Evolutionary conservation across 2,329 filamentous ascomycete genomes (phyloP).

Genomic region (Stagonosporopsis tanaceti): DNA sequence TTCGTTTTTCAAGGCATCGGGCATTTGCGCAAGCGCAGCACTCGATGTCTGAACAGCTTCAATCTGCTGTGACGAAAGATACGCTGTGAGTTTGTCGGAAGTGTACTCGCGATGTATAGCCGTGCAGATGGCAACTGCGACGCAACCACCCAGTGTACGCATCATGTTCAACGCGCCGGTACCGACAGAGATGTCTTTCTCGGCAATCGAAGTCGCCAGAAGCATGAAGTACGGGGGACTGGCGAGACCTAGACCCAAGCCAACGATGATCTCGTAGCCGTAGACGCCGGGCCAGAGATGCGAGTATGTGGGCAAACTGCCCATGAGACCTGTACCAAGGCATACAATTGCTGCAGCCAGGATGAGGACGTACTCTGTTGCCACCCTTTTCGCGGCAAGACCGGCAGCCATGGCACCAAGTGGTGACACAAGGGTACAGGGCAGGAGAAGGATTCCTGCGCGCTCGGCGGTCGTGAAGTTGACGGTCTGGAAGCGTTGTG

Average conservation of each 20-base stretch:
- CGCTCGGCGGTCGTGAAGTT: conserved; percentile 42
- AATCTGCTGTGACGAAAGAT: conserved; percentile 36
- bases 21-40: conserved; percentile 25
- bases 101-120: conserved; percentile 38
- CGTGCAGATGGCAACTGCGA: conserved; percentile 44
- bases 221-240: conserved; percentile 42
- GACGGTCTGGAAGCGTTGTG: conserved; percentile 45
- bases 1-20: conserved; percentile 21
- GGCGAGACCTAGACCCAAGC: conserved; percentile 37
- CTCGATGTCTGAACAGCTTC: conserved; percentile 28
- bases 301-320: conserved; percentile 34
- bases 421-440: conserved; percentile 37
- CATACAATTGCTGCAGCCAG: conserved; percentile 28
- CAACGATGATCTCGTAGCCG: conserved; percentile 41
- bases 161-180: conserved; percentile 45
- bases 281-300: conserved; percentile 32
- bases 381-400: conserved; percentile 27
- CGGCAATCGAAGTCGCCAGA: conserved; percentile 30
- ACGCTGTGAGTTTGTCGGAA: conserved; percentile 21
- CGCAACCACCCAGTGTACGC: conserved; percentile 41
- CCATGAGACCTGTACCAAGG: conserved; percentile 38
- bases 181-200: conserved; percentile 38
- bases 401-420: conserved; percentile 39
- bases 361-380: conserved; percentile 35
- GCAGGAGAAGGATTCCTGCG: conserved; percentile 42